Conservation (phyloP, 139 green algal genomes). For the Volvox africanus region DNA sequence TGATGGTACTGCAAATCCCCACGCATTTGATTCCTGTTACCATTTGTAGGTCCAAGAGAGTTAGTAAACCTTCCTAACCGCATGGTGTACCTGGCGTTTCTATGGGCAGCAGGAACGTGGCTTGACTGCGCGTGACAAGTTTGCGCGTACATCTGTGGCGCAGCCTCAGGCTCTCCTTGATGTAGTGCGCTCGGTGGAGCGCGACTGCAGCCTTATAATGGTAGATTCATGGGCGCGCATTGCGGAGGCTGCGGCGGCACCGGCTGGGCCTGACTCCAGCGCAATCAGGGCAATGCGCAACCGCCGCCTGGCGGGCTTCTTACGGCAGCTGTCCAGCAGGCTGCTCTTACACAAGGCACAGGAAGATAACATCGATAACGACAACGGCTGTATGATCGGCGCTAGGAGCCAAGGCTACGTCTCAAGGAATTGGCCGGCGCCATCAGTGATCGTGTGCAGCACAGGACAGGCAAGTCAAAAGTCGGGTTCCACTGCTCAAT, state of each 20-base stretch:
- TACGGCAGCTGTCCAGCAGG: background rate
- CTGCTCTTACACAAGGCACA: background rate
- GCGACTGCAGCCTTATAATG: slow-evolving; percentile 5
- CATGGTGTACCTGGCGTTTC: background rate
- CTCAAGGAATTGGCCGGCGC: background rate
- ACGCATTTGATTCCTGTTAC: no score
- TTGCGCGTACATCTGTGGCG: background rate
- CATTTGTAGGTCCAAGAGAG: no score
- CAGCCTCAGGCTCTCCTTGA: background rate
- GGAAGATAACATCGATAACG: background rate
- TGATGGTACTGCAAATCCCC: no score
- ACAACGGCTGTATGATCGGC: background rate
- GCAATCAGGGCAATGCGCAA: background rate
- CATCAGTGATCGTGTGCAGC: slow-evolving; percentile 14
- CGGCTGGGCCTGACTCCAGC: background rate
- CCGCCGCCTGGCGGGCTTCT: background rate
- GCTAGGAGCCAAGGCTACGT: background rate
- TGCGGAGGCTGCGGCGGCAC: background rate
- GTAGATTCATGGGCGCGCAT: background rate
- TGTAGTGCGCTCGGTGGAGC: background rate
- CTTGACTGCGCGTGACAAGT: background rate
- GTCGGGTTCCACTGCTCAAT: no score
- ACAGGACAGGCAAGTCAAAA: background rate
- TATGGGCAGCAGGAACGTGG: background rate
- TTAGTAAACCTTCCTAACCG: no score